Evolutionary conservation across 441 rosid genomes (phyloP), one percentile per base, ranked within the genome.

Genomic region (Kokia cookei): DNA sequence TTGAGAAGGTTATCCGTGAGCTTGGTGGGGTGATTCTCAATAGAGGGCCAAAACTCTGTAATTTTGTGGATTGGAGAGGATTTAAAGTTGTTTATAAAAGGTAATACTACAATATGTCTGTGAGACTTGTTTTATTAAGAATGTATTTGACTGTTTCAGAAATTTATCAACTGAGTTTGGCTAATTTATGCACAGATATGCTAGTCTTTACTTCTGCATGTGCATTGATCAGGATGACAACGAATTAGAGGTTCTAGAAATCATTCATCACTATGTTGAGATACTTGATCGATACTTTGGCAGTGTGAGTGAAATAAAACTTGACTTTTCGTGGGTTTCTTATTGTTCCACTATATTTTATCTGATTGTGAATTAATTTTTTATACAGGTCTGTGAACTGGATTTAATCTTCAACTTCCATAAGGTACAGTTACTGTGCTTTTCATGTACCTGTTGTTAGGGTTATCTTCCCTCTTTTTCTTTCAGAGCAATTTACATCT

Each of bases 121-220:
- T 53, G 40, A 63, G 53, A 15, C 19, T 32, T 15, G 15, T 58
- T 68, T 68, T n/a, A 27, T 55, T 19, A 67, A 26, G 61, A 42
- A 59, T 54, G 1, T 69, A 65, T 57, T 55, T 22, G 19, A 29
- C 27, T 26, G 40, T 58, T 58, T 73, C 47, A 59, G 51, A 70
- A 55, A 67, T 47, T 45, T 27, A 71, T 75, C 7, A 64, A 73
- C 48, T 57, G 48, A 69, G 26, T 26, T 65, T 70, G 55, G 70
- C 59, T 65, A 17, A 27, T 0, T n/a, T 67, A 9, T 80, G 79
- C 59, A 32, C 86, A 96, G 98, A 82, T 96, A 96, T 84, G 98
- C 99, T 71, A 91, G 99, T 79, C 89, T 96, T 29, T 96, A 96
- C 82, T 96, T 96, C 84, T 96, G 98, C 86, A 94, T 96, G 99